These are phyloP conservation scores for Plectranthus barbatus DNA, from an alignment of 257 asterid genomes.

Conservation along the genomic window DNA sequence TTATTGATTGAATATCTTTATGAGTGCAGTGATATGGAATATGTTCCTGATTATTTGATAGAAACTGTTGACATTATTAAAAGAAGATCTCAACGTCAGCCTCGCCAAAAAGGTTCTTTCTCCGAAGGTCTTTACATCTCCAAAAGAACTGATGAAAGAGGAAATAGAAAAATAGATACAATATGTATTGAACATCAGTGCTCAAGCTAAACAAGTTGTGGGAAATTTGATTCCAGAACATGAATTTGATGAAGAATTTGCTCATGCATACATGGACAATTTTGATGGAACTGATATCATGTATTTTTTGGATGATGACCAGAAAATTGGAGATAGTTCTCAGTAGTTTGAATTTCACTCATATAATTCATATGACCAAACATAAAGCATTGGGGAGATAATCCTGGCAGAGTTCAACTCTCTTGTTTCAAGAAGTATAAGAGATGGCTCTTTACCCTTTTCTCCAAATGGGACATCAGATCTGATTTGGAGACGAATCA, in stretches of 20 bases:
- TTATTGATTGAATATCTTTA: slow-evolving; percentile 59
- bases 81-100: slow-evolving; percentile 19
- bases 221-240: slow-evolving; percentile 40
- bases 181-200: slow-evolving; percentile 49
- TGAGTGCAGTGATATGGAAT: slow-evolving; percentile 70
- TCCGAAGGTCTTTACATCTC: slow-evolving; percentile 7
- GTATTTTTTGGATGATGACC: slow-evolving; percentile 22
- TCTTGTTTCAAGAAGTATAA: slow-evolving; percentile 16
- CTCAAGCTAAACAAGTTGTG: slow-evolving; percentile 71
- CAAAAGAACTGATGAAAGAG: slow-evolving; percentile 26
- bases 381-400: slow-evolving; percentile 65
- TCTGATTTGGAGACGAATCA: slow-evolving; percentile 15
- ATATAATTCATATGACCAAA: slow-evolving; percentile 16
- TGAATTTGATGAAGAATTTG: slow-evolving; percentile 59
- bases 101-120: slow-evolving; percentile 2
- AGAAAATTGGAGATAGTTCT: slow-evolving; percentile 7
- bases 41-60: slow-evolving; percentile 41
- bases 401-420: slow-evolving; percentile 19
- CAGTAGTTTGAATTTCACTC: slow-evolving; percentile 15
- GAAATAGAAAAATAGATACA: slow-evolving; percentile 52
- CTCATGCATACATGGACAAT: slow-evolving; percentile 54
- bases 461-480: slow-evolving; percentile 21
- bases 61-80: slow-evolving; percentile 45
- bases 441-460: slow-evolving; percentile 18
- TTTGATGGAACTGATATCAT: slow-evolving; percentile 27